Conservation (phyloP, 106 monocot genomes). For the Dioscorea zingiberensis region DNA sequence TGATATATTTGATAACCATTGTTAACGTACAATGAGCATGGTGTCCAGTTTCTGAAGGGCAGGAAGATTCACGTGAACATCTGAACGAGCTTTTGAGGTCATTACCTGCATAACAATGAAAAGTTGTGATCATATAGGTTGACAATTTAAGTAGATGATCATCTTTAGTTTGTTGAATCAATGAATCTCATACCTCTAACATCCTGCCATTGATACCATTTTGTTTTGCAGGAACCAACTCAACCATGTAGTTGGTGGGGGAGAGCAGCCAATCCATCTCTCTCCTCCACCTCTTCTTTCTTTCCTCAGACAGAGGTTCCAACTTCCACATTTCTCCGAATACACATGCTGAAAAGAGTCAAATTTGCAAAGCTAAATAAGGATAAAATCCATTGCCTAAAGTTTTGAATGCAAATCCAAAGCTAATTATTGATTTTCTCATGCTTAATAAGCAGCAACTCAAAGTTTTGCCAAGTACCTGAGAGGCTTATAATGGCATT, state of each 20-base stretch:
- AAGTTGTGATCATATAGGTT: not conserved
- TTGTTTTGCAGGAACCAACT: slow-evolving; percentile 89
- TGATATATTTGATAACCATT: too few species aligned
- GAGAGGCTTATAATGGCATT: slow-evolving; percentile 83
- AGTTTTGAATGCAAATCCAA: too few species aligned
- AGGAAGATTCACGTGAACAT: slow-evolving; percentile 75
- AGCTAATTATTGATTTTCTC: too few species aligned
- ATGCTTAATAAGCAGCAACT: too few species aligned
- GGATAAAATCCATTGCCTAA: not conserved
- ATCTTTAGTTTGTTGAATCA: too few species aligned
- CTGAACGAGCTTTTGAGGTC: slow-evolving; percentile 84
- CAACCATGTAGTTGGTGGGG: slow-evolving; percentile 88
- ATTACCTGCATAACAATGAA: slow-evolving; percentile 60
- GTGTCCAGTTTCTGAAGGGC: slow-evolving; percentile 96
- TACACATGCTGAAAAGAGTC: slow-evolving; percentile 31
- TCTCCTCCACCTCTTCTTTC: slow-evolving; percentile 70
- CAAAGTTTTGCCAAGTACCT: slow-evolving; percentile 27
- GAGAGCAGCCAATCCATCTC: slow-evolving; percentile 98
- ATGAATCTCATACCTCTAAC: slow-evolving; percentile 48
- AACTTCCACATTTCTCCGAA: slow-evolving; percentile 94
- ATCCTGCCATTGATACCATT: slow-evolving; percentile 57
- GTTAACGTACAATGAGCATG: slow-evolving; percentile 71
- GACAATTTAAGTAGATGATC: not conserved
- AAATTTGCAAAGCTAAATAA: not conserved
- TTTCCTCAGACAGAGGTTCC: slow-evolving; percentile 75